Evolutionary conservation across 2,329 filamentous ascomycete species (phyloP), one percentile per base, ranked within the genome.

Genomic region (Fusarium veterinarium): DNA sequence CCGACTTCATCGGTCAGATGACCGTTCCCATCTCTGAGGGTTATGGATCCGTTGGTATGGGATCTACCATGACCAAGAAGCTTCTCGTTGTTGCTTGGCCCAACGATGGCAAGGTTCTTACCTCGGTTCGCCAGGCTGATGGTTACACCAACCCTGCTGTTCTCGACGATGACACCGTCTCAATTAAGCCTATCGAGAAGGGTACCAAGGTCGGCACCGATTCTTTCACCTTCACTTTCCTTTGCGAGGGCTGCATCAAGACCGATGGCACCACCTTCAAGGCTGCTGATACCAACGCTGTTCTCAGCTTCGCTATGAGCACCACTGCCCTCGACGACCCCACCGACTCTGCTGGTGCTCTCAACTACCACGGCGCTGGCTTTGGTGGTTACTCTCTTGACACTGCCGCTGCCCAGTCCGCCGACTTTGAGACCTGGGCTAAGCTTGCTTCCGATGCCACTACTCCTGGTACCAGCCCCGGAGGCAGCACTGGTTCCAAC

Each of bases 211-310:
- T 92, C 63, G 91, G 87, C 74, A 83, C 84, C 20, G 89, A 87
- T 31, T 83, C 87, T 71, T 93, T 89, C 79, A 87, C 87, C 49
- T 77, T 92, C 52, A 86, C 92, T n/a, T 93, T 91, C 81, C 86
- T 89, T 51, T 93, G 91, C 80, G 80, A 90, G 72, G 84, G 85
- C 72, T 90, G 88, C 78, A 81, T 89, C 28, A 80, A 87, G 72
- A 83, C 89, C 44, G 82, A 84, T 31, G 86, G 85, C 7, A 80
- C 81, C 6, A 73, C 75, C 14, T 82, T 83, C 5, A 82, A 82
- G 8, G 89, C 88, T 17, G 85, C 80, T 49, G 75, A 71, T 5
- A 84, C 84, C 2, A 72, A 77, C 23, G 78, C 87, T 19, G 79
- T 89, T 31, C 79, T 91, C 23, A 90, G 89, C 12, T 91, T 88